phyloP scores from a whole-genome alignment of 257 asterid species.

The Nicotiana benthamiana region DNA sequence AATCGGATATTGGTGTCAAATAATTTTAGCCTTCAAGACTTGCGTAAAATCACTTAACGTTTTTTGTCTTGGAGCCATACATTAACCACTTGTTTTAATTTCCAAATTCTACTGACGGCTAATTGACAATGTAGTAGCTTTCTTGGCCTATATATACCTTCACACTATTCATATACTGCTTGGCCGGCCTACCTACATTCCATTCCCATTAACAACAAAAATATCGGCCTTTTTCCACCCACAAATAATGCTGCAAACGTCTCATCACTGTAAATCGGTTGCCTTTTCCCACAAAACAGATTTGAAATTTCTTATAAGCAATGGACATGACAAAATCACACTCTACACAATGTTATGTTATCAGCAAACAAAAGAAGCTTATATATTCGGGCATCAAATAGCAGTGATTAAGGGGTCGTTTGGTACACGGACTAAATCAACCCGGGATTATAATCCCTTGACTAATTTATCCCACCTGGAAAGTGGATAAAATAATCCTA shows the following conservation, averaged over 20 bases:
- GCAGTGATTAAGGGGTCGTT: not conserved
- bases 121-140: not conserved
- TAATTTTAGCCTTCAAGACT: not conserved
- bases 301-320: not conserved
- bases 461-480: too few species aligned
- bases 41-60: too few species aligned
- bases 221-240: not conserved
- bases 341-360: not conserved
- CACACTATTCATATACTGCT: not conserved
- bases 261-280: not conserved
- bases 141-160: not conserved
- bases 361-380: not conserved
- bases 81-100: too few species aligned
- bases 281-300: not conserved
- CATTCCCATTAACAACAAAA: not conserved
- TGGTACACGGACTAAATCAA: too few species aligned
- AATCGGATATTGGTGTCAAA: too few species aligned
- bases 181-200: conserved; percentile 4
- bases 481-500: too few species aligned
- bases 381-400: not conserved
- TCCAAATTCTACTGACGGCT: not conserved
- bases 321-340: not conserved
- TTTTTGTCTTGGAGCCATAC: too few species aligned
- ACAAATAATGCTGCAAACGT: not conserved
- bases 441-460: too few species aligned